A percentile compares a stretch with the other conserved stretches of the same genome.
These are phyloP conservation scores for Nymphaea colorata DNA, from an alignment of 164 flowering plant genomes.

Conservation along the genomic window DNA sequence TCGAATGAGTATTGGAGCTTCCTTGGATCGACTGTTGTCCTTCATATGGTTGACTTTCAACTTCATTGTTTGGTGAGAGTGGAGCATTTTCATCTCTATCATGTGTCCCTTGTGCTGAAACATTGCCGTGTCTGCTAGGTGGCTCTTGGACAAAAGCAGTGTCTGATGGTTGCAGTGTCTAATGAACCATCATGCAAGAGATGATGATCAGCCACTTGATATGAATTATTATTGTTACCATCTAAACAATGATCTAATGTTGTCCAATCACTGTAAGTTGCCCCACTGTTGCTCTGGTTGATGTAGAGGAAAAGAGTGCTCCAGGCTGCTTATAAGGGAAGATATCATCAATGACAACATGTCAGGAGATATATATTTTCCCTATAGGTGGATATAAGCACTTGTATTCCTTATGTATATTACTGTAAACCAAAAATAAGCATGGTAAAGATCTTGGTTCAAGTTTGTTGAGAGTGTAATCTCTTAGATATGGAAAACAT, in stretches of 20 bases:
- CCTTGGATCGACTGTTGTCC: not conserved
- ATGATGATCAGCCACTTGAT: not conserved
- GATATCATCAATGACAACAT: slow-evolving; percentile 8
- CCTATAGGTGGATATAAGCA: slow-evolving; percentile 1
- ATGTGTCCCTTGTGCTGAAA: too few relatives aligned
- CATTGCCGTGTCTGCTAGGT: too few relatives aligned
- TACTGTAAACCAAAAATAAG: slow-evolving; percentile 5
- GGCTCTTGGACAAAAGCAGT: not conserved
- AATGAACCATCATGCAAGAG: not conserved
- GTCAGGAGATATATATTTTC: slow-evolving; percentile 1
- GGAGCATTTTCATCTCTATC: too few relatives aligned
- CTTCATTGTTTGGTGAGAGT: too few relatives aligned
- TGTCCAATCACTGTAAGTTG: not conserved
- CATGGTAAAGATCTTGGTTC: slow-evolving; percentile 3
- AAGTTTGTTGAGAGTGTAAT: slow-evolving; percentile 1
- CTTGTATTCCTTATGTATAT: slow-evolving; percentile 2
- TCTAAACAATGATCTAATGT: not conserved
- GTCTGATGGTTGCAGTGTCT: not conserved
- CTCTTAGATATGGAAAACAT: slow-evolving; percentile 3
- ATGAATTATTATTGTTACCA: not conserved
- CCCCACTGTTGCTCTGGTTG: too few relatives aligned
- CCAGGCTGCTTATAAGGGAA: not conserved
- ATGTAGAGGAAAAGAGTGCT: not conserved
- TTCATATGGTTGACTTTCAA: not conserved
- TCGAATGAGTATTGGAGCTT: not conserved